Evolutionary conservation across 192 early-diverging fungal species (phyloP).

Genomic region (Gryganskiella cystojenkinii): DNA sequence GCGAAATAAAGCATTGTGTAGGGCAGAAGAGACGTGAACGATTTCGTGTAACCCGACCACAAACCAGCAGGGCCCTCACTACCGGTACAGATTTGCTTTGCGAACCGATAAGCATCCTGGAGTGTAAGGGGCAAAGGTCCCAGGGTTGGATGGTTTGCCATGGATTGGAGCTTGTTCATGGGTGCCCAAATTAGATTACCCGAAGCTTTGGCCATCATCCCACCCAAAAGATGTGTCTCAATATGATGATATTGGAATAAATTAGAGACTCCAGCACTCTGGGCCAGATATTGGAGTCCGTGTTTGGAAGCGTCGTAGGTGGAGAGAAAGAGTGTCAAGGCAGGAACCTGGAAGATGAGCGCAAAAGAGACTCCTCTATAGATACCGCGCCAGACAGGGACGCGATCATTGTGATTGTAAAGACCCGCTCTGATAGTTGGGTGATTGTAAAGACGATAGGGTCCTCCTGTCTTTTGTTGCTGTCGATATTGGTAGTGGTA

Average conservation of each 20-base stretch:
- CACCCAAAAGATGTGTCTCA: conserved; percentile 34
- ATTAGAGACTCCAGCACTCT: background rate
- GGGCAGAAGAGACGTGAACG: conserved; percentile 19
- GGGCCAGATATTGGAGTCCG: conserved; percentile 3
- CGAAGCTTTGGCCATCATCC: conserved; percentile 31
- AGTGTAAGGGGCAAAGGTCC: conserved; percentile 27
- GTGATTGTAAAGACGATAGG: background rate
- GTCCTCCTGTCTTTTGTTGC: no score
- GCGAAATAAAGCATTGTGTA: conserved; percentile 47
- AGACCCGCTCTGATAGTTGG: background rate
- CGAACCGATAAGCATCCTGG: conserved; percentile 9
- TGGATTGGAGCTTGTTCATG: conserved; percentile 33
- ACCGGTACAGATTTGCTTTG: conserved; percentile 21
- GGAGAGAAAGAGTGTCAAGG: conserved; percentile 34
- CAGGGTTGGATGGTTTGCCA: conserved; percentile 15
- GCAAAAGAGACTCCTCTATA: conserved; percentile 34
- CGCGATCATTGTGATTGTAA: background rate
- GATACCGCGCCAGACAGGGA: conserved; percentile 19
- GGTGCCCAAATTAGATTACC: conserved; percentile 37
- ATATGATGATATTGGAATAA: conserved; percentile 15
- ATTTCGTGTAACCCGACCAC: conserved; percentile 35
- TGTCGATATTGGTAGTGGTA: conserved; percentile 3
- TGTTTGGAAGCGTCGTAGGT: conserved; percentile 39
- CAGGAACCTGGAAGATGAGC: conserved; percentile 34
- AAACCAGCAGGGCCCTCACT: conserved; percentile 14